phyloP scores from a whole-genome alignment of 257 asterid genomes.

The Voacanga thouarsii region DNA sequence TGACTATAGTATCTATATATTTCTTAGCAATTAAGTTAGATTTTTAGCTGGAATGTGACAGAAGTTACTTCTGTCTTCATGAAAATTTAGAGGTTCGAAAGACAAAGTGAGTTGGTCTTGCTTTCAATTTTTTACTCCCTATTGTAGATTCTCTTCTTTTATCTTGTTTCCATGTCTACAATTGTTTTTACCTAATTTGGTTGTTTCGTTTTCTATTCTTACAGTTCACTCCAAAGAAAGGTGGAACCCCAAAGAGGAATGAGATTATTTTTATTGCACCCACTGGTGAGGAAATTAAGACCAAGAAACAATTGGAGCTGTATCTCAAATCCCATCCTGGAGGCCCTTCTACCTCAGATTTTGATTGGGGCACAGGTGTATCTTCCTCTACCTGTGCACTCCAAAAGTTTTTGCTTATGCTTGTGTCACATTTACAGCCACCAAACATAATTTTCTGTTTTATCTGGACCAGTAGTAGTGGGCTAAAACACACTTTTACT shows the following conservation, averaged over 20 bases:
- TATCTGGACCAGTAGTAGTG: neutral
- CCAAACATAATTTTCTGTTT: neutral
- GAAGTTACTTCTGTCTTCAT: neutral
- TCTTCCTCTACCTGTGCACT: neutral
- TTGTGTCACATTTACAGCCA: neutral
- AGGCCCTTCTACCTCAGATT: conserved; percentile 45
- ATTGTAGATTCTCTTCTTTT: neutral
- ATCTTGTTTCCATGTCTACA: neutral
- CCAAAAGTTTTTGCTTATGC: no score
- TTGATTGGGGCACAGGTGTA: conserved; percentile 56
- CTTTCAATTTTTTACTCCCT: neutral
- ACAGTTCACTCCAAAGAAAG: conserved; percentile 21
- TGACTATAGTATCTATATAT: neutral
- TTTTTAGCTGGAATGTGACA: neutral
- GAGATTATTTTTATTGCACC: conserved; percentile 50
- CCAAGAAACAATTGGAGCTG: conserved; percentile 53
- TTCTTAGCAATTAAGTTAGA: neutral
- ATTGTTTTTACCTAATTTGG: neutral
- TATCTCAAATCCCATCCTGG: conserved; percentile 71
- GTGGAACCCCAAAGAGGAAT: conserved; percentile 11
- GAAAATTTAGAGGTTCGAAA: neutral
- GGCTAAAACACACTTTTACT: neutral
- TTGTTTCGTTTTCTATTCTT: neutral
- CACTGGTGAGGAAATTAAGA: conserved; percentile 62
- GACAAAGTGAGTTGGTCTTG: neutral